Percentiles rank a stretch among this genome's conserved stretches.
Evolutionary conservation across 2,329 filamentous ascomycete genomes (phyloP).

Genomic region (Karstenula rhodostoma): DNA sequence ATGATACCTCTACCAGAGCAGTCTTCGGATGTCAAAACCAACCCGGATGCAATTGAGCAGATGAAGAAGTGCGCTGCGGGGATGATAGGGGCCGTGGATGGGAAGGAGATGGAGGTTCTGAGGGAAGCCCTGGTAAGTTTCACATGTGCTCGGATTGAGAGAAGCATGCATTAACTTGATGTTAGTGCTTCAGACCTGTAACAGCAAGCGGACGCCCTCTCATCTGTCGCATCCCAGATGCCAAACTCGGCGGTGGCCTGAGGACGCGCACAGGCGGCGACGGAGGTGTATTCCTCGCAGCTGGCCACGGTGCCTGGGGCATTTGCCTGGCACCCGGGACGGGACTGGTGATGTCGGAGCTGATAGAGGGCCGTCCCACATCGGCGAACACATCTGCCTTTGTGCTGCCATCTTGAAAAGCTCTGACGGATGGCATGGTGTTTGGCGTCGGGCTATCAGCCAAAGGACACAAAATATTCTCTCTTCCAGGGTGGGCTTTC

Average conservation of each 20-base stretch:
- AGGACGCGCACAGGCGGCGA: constrained; percentile 52
- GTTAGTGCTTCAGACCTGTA: constrained; percentile 73
- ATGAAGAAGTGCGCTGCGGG: constrained; percentile 59
- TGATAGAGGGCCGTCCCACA: constrained; percentile 66
- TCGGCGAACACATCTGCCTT: constrained; percentile 68
- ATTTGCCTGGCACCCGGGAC: constrained; percentile 66
- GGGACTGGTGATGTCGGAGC: constrained; percentile 73
- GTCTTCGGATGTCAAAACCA: constrained; percentile 61
- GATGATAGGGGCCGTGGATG: constrained; percentile 56
- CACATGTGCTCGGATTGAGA: not conserved
- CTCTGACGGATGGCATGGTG: not conserved
- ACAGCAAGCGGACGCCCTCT: constrained; percentile 71
- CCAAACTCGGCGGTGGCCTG: constrained; percentile 60
- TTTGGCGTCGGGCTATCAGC: not conserved
- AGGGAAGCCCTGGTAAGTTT: constrained; percentile 63
- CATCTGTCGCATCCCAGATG: constrained; percentile 65
- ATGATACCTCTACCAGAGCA: constrained; percentile 66
- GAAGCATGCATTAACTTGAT: constrained; percentile 12
- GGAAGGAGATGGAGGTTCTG: constrained; percentile 67
- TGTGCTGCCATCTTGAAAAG: constrained; percentile 35
- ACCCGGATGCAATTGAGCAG: constrained; percentile 57
- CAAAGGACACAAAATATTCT: not conserved
- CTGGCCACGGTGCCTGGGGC: constrained; percentile 81
- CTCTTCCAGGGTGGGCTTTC: not conserved
- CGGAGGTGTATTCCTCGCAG: constrained; percentile 74